These are phyloP conservation scores for Kluyveromyces siamensis DNA, from an alignment of 805 yeast genomes.

Conservation along the genomic window DNA sequence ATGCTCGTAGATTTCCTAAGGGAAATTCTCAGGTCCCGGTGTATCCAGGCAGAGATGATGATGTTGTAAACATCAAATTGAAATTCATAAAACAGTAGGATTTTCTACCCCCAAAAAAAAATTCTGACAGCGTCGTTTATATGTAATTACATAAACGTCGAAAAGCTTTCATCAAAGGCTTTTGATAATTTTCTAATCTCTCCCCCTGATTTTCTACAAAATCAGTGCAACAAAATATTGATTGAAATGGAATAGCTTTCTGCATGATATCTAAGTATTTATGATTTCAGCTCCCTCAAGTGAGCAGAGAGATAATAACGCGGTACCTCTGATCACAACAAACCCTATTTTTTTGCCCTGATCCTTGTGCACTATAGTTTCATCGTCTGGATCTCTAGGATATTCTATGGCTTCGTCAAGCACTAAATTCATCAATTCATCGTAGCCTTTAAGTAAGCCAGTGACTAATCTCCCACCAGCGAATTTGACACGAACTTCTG, in stretches of 20 bases:
- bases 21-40: constrained; percentile 42
- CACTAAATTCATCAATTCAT: constrained; percentile 71
- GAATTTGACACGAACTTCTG: constrained; percentile 65
- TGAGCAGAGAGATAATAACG: constrained; percentile 39
- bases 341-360: constrained; percentile 63
- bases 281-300: constrained; percentile 26
- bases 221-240: too few species aligned
- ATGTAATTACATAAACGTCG: too few species aligned
- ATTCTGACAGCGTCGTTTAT: not conserved
- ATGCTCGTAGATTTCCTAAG: constrained; percentile 38
- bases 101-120: too few species aligned
- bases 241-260: not conserved
- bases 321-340: constrained; percentile 82
- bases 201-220: too few species aligned
- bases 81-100: constrained; percentile 19
- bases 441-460: constrained; percentile 78
- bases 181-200: too few species aligned
- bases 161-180: not conserved
- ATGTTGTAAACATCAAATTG: constrained; percentile 30
- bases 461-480: constrained; percentile 79
- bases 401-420: constrained; percentile 64
- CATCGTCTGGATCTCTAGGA: constrained; percentile 51
- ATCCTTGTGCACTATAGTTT: constrained; percentile 37
- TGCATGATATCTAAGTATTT: not conserved
- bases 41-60: constrained; percentile 33